phyloP scores from a whole-genome alignment of 176 grass and related monocot genomes.

The Musa troglodytarum region DNA sequence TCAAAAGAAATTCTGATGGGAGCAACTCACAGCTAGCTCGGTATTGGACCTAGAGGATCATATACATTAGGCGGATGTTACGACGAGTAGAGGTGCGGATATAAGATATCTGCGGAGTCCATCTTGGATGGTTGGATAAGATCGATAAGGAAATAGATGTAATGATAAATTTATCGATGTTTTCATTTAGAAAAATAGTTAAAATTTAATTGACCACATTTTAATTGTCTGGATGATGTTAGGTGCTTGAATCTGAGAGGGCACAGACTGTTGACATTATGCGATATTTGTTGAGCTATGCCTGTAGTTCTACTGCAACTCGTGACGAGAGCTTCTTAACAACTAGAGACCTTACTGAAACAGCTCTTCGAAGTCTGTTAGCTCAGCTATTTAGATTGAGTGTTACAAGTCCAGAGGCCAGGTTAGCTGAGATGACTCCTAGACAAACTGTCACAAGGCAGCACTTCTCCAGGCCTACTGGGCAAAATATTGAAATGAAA shows the following conservation, averaged over 20 bases:
- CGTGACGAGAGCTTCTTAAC: constrained; percentile 10
- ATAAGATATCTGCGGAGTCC: too few species aligned
- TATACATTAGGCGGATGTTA: too few species aligned
- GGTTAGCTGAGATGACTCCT: constrained; percentile 25
- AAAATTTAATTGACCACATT: neutral
- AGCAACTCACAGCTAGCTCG: too few species aligned
- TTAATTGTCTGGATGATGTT: constrained; percentile 6
- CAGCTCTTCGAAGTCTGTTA: constrained; percentile 56
- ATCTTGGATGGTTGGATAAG: too few species aligned
- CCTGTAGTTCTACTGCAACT: constrained; percentile 29
- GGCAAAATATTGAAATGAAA: constrained; percentile 78
- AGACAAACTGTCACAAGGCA: constrained; percentile 15
- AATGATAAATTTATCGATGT: too few species aligned
- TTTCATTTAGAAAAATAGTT: neutral
- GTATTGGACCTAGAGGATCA: too few species aligned
- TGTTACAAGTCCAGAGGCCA: constrained; percentile 14
- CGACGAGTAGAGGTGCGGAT: too few species aligned
- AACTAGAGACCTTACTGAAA: constrained; percentile 47
- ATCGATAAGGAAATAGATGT: too few species aligned
- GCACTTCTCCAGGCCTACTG: constrained; percentile 28
- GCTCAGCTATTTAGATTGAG: constrained; percentile 49
- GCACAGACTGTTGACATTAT: constrained; percentile 79
- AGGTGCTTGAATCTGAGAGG: constrained; percentile 42
- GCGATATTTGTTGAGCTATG: constrained; percentile 67
- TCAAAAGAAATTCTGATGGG: too few species aligned